phyloP scores from a whole-genome alignment of 2,329 filamentous ascomycete species.

The Pleomassaria siparia region DNA sequence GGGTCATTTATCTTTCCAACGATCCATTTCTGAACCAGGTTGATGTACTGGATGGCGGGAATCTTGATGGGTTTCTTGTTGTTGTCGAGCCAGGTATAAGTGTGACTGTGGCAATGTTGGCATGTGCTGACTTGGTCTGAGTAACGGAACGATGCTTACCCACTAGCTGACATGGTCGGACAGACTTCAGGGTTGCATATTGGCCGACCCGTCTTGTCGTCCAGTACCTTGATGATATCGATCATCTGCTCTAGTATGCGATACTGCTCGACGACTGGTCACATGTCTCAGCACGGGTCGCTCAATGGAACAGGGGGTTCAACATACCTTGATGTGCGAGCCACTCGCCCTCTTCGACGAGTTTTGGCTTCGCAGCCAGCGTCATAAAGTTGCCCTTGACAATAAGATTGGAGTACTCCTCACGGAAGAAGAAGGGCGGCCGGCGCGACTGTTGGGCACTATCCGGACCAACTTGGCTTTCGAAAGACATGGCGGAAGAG shows the following conservation, averaged over 20 bases:
- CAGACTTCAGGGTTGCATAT: slow-evolving; percentile 85
- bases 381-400: slow-evolving; percentile 99
- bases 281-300: slow-evolving; percentile 25
- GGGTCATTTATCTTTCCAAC: slow-evolving; percentile 91
- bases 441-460: slow-evolving; percentile 56
- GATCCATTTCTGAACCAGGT: slow-evolving; percentile 95
- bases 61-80: slow-evolving; percentile 87
- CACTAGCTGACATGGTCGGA: slow-evolving; percentile 90
- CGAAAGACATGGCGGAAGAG: slow-evolving; percentile 62
- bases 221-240: slow-evolving; percentile 82
- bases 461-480: slow-evolving; percentile 56
- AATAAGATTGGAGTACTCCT: slow-evolving; percentile 77
- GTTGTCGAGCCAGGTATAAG: slow-evolving; percentile 94
- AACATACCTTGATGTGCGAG: slow-evolving; percentile 83
- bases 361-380: slow-evolving; percentile 86
- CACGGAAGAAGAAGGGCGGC: slow-evolving; percentile 73
- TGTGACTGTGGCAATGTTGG: slow-evolving; percentile 63
- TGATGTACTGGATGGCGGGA: slow-evolving; percentile 90
- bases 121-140: neutral
- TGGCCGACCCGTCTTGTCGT: slow-evolving; percentile 70
- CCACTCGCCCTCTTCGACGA: slow-evolving; percentile 94
- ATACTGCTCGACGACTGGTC: slow-evolving; percentile 85
- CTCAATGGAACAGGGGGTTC: slow-evolving; percentile 18
- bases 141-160: slow-evolving; percentile 59
- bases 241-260: slow-evolving; percentile 87